These are phyloP conservation scores for Cyberlindnera americana DNA, from an alignment of 805 yeast genomes.

Conservation along the genomic window DNA sequence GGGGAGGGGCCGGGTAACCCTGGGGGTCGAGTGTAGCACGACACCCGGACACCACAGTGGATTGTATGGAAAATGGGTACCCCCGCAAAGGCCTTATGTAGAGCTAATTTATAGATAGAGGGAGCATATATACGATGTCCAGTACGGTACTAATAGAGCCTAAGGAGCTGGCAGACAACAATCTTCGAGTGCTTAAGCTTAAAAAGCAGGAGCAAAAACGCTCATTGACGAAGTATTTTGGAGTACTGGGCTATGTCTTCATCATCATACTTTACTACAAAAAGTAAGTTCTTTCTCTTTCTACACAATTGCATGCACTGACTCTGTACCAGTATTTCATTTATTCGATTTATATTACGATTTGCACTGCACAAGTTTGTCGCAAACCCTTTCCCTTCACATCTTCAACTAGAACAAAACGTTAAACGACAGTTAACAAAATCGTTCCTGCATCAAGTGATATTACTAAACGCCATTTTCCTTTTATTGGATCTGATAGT, in stretches of 20 bases:
- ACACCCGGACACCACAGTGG: too few species aligned
- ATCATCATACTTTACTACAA: conserved; percentile 24
- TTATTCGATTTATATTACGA: conserved; percentile 31
- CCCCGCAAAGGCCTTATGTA: too few species aligned
- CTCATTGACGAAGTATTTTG: conserved; percentile 15
- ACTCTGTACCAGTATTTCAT: conserved; percentile 18
- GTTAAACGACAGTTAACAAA: conserved; percentile 29
- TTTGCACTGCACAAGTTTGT: conserved; percentile 36
- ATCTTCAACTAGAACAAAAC: conserved; percentile 22
- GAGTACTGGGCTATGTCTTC: conserved; percentile 21
- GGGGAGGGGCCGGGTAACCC: too few species aligned
- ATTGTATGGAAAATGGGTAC: too few species aligned
- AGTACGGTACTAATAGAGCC: conserved; percentile 3
- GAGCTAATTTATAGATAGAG: too few species aligned
- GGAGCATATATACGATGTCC: too few species aligned
- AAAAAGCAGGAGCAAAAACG: conserved; percentile 20
- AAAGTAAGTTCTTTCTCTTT: conserved; percentile 17
- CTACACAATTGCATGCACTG: background rate
- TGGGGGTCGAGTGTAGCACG: too few species aligned
- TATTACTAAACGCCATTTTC: conserved; percentile 25
- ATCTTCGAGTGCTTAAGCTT: conserved; percentile 17
- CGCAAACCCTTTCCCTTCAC: conserved; percentile 39
- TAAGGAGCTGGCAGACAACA: conserved; percentile 15
- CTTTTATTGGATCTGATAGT: conserved; percentile 35
- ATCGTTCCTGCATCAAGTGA: conserved; percentile 27